A percentile compares a stretch with the other conserved stretches of the same genome.
These are phyloP conservation scores for Amanita exitialis DNA, from an alignment of 768 basidiomycete species.

Conservation along the genomic window DNA sequence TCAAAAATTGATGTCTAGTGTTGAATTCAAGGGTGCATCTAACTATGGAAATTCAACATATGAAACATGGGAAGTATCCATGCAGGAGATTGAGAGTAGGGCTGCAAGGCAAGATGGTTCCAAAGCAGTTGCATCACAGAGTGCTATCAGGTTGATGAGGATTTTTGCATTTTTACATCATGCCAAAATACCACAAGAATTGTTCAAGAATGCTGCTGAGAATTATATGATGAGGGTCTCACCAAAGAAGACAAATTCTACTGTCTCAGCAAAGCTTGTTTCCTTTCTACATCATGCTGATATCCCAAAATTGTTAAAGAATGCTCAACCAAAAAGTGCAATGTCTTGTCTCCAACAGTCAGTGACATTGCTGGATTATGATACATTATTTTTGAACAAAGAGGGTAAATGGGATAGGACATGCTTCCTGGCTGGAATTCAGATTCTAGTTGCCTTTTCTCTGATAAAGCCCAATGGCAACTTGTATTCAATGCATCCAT, in stretches of 20 bases:
- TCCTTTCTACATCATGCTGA: no score
- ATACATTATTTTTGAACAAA: neutral
- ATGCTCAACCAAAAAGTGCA: no score
- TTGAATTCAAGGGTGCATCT: neutral
- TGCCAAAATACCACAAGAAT: neutral
- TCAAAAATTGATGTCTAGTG: neutral
- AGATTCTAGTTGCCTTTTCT: conserved; percentile 9
- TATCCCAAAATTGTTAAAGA: no score
- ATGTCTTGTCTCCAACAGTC: no score
- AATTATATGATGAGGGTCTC: neutral
- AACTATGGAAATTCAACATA: neutral
- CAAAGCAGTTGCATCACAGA: neutral
- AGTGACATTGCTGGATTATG: neutral
- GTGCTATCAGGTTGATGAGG: neutral
- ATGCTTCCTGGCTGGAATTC: conserved; percentile 9
- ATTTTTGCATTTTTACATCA: neutral
- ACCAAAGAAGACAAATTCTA: neutral
- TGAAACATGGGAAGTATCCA: neutral
- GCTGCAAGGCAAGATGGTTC: neutral
- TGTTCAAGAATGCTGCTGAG: neutral
- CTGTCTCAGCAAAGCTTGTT: neutral
- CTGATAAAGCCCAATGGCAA: conserved; percentile 7
- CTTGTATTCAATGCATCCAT: conserved; percentile 8
- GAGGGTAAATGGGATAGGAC: conserved; percentile 8
- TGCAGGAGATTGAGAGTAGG: neutral